Base-by-base conservation (phyloP, 345 rosid genomes). In the Stellera chamaejasme region DNA sequence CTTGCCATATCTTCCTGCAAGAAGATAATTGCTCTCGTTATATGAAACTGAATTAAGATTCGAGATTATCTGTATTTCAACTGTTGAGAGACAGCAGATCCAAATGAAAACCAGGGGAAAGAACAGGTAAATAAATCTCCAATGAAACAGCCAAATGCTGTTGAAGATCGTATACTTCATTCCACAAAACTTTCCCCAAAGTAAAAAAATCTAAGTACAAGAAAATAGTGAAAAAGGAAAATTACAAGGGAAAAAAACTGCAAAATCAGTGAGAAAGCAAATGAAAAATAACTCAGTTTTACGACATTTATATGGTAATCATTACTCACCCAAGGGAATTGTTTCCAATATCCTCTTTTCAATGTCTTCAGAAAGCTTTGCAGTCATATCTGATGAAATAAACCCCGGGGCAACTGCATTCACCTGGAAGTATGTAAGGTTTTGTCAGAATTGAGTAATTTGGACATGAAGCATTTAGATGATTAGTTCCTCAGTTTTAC, bases 341-440 rank as follows among this genome's bases (percentile, higher is more conserved):
- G 86, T 72, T 72, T 73, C 80, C 82, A 90, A 60, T 62, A 90
- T 77, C 74, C 85, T 94, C 96, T 89, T 94, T 74, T 90, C 92
- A 66, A 82, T 72, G 62, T 85, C 92, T 39, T 83, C 95, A 16
- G 95, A 87, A 67, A 94, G 99, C 74, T 90, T 82, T 63, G 93
- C 80, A 58, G 99, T 90, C 94, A 88, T 81, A 64, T 88, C 94
- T 66, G 96, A 83, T 50, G 96, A 96, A 59, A 93, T 93, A 75
- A 93, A 90, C 45, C 97, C 99, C 0, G 96, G 96, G 42, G 97
- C 92, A 67, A 89, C 66, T 62, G 88, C 96, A 74, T 87, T 93
- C 65, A 90, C 97, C 95, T 87, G 72, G 53, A 72, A 64, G 32
- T 46, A 66, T 0, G 28, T 0, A 50, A 5, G 55, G 27, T 14